phyloP scores from a whole-genome alignment of 148 eudicot genomes.

The Nepenthes gracilis region DNA sequence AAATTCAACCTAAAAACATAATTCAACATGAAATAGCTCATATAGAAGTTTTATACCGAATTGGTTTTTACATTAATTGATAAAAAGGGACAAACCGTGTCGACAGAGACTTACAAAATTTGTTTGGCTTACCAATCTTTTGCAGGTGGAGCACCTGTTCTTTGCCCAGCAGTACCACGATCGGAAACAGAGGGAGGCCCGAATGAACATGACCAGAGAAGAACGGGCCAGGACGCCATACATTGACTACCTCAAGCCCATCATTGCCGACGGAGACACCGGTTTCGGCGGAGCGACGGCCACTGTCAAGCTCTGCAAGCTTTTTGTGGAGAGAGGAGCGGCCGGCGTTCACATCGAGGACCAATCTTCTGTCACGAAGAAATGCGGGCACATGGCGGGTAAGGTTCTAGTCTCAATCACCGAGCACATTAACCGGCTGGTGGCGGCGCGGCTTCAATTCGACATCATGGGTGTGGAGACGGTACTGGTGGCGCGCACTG shows the following conservation, averaged over 20 bases:
- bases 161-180: conserved; percentile 70
- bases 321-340: conserved; percentile 72
- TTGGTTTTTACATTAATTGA: too few species aligned
- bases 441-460: conserved; percentile 65
- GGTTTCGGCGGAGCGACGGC: conserved; percentile 86
- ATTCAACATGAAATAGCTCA: too few species aligned
- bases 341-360: conserved; percentile 85
- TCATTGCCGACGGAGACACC: conserved; percentile 77
- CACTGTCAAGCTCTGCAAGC: conserved; percentile 74
- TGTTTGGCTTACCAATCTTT: neutral
- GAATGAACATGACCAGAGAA: conserved; percentile 57
- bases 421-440: conserved; percentile 66
- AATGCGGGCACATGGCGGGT: conserved; percentile 85
- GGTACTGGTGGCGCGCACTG: conserved; percentile 60
- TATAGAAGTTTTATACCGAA: too few species aligned
- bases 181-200: conserved; percentile 63
- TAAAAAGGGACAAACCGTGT: too few species aligned
- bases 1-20: too few species aligned
- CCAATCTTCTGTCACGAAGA: conserved; percentile 70
- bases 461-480: conserved; percentile 77
- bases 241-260: conserved; percentile 62
- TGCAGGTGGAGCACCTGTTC: conserved; percentile 49
- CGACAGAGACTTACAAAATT: too few species aligned
- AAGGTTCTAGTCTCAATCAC: conserved; percentile 54
- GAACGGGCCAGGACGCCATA: conserved; percentile 55